These are phyloP conservation scores for Davidsoniella virescens DNA, from an alignment of 2,329 filamentous ascomycete genomes.

Conservation along the genomic window DNA sequence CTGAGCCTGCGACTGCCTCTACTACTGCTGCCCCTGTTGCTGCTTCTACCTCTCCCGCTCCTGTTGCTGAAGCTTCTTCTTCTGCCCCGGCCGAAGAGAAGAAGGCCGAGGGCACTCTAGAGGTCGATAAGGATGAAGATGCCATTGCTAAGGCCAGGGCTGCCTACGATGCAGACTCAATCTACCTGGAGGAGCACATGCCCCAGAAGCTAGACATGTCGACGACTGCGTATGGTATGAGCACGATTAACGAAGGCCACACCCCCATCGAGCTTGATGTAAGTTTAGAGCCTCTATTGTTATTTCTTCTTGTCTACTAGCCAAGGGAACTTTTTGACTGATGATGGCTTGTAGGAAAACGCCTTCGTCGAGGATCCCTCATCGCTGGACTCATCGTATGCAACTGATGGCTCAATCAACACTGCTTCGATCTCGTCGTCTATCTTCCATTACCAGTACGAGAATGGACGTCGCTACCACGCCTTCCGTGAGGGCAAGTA, in stretches of 20 bases:
- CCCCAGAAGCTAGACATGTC: slow-evolving; percentile 11
- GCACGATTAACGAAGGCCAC: slow-evolving; percentile 8
- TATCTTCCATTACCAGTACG: slow-evolving; percentile 28
- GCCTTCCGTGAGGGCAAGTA: slow-evolving; percentile 29
- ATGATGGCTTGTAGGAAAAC: neutral
- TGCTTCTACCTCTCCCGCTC: neutral
- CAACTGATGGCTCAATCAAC: slow-evolving; percentile 20
- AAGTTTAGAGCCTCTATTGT: neutral
- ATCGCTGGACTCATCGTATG: slow-evolving; percentile 21
- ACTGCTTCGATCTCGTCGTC: slow-evolving; percentile 26
- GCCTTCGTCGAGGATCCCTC: slow-evolving; percentile 5
- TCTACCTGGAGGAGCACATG: slow-evolving; percentile 13
- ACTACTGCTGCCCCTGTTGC: neutral
- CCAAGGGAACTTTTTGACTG: neutral
- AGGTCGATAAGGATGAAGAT: neutral
- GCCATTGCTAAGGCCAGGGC: slow-evolving; percentile 1
- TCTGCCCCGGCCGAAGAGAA: neutral
- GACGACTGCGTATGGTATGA: slow-evolving; percentile 11
- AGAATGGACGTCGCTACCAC: slow-evolving; percentile 33
- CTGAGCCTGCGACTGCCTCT: neutral
- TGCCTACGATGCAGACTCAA: slow-evolving; percentile 10
- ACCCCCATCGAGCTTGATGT: slow-evolving; percentile 10
- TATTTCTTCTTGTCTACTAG: neutral
- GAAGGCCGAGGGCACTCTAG: neutral
- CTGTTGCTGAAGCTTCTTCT: neutral